Evolutionary conservation across 2,329 filamentous ascomycete species (phyloP).

Genomic region (Dendryphion nanum): DNA sequence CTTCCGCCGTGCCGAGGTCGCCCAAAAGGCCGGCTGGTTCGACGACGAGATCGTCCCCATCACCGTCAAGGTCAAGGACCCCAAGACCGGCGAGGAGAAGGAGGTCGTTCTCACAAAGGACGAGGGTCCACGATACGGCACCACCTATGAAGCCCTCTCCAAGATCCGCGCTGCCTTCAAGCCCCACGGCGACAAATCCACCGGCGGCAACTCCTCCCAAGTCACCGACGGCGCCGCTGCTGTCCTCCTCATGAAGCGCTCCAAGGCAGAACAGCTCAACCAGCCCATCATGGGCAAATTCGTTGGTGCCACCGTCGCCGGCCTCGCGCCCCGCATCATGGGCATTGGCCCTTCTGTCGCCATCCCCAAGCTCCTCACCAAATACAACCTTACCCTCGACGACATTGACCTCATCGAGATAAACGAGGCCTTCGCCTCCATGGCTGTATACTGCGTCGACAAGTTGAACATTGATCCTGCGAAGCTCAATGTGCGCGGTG

Average conservation of each 20-base stretch:
- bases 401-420: slow-evolving; percentile 91
- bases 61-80: slow-evolving; percentile 75
- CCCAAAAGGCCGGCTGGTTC: slow-evolving; percentile 88
- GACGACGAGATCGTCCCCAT: slow-evolving; percentile 94
- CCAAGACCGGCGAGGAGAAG: slow-evolving; percentile 75
- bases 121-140: slow-evolving; percentile 88
- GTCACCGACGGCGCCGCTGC: slow-evolving; percentile 93
- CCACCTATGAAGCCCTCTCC: slow-evolving; percentile 74
- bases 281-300: slow-evolving; percentile 95
- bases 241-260: slow-evolving; percentile 90
- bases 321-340: slow-evolving; percentile 92
- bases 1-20: slow-evolving; percentile 81
- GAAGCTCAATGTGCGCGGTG: slow-evolving; percentile 80
- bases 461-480: slow-evolving; percentile 65
- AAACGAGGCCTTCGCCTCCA: slow-evolving; percentile 97
- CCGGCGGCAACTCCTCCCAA: slow-evolving; percentile 91
- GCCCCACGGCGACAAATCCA: slow-evolving; percentile 81
- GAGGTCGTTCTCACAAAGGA: slow-evolving; percentile 78
- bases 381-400: slow-evolving; percentile 73
- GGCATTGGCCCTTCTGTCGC: slow-evolving; percentile 78
- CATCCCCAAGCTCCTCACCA: slow-evolving; percentile 76
- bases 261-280: slow-evolving; percentile 78
- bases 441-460: slow-evolving; percentile 88
- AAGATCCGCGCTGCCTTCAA: slow-evolving; percentile 93
- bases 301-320: slow-evolving; percentile 85